Evolutionary conservation across 495 filamentous ascomycete species (phyloP).

Genomic region (Penicillium crystallinum): DNA sequence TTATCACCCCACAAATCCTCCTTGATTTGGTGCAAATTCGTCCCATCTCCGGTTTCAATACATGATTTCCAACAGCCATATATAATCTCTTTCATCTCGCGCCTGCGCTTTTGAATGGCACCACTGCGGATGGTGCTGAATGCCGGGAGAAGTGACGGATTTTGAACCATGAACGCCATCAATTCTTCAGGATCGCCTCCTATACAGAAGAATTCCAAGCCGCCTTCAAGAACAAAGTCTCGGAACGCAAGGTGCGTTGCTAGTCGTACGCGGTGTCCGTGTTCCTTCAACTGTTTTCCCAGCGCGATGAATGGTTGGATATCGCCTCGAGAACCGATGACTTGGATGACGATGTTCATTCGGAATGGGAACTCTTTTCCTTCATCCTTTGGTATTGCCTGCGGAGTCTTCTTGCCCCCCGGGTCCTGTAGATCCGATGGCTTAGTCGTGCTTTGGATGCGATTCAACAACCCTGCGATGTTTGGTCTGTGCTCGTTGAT

Average conservation of each 20-base stretch:
- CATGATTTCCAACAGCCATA: slow-evolving; percentile 76
- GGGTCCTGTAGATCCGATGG: slow-evolving; percentile 12
- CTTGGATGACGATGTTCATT: slow-evolving; percentile 75
- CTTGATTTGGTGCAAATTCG: slow-evolving; percentile 37
- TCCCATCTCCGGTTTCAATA: slow-evolving; percentile 57
- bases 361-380: slow-evolving; percentile 51
- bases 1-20: slow-evolving; percentile 33
- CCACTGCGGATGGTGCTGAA: slow-evolving; percentile 61
- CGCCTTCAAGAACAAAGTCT: slow-evolving; percentile 63
- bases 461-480: slow-evolving; percentile 19
- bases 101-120: slow-evolving; percentile 60
- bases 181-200: slow-evolving; percentile 75
- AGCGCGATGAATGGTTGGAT: slow-evolving; percentile 73
- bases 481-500: slow-evolving; percentile 22
- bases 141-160: slow-evolving; percentile 72
- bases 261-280: slow-evolving; percentile 70
- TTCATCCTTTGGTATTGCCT: slow-evolving; percentile 42
- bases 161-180: slow-evolving; percentile 88
- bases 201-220: slow-evolving; percentile 74
- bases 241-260: slow-evolving; percentile 73
- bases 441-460: slow-evolving; percentile 7
- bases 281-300: slow-evolving; percentile 58
- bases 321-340: slow-evolving; percentile 76
- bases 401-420: not conserved
- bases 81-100: slow-evolving; percentile 64